Evolutionary conservation across 192 early-diverging fungal genomes (phyloP).

Genomic region (Gonapodya prolifera): DNA sequence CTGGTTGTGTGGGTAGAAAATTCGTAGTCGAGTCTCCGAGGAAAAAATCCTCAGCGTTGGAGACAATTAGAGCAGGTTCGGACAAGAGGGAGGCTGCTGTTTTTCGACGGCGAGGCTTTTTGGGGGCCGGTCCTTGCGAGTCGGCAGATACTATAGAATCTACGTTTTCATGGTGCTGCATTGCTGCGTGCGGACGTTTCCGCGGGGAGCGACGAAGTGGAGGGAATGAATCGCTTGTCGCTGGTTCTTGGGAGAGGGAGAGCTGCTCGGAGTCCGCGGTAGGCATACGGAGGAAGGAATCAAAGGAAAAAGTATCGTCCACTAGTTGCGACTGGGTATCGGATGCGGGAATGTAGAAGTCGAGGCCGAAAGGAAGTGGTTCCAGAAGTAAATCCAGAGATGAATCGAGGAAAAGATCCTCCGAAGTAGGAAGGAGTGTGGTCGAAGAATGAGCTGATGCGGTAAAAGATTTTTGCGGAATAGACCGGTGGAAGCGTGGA

Average conservation of each 20-base stretch:
- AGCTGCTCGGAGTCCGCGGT: too few relatives aligned
- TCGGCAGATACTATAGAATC: not conserved
- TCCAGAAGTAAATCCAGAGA: not conserved
- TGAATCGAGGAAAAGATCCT: not conserved
- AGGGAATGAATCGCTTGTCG: not conserved
- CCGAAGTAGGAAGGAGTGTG: not conserved
- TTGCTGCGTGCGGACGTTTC: not conserved
- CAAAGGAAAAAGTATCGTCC: too few relatives aligned
- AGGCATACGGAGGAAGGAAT: too few relatives aligned
- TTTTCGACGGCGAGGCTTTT: not conserved
- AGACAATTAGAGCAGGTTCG: too few relatives aligned
- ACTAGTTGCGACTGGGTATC: too few relatives aligned
- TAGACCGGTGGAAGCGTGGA: not conserved
- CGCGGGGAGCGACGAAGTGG: not conserved
- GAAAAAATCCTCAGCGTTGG: too few relatives aligned
- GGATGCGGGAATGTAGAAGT: too few relatives aligned
- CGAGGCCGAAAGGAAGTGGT: not conserved
- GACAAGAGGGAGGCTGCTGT: too few relatives aligned
- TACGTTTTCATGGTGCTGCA: not conserved
- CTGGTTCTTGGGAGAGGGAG: too few relatives aligned
- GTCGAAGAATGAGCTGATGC: not conserved
- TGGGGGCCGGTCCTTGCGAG: not conserved
- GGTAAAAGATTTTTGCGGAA: not conserved
- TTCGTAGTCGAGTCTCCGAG: too few relatives aligned
- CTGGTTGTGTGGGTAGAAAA: too few relatives aligned